Evolutionary conservation across 306 rosid genomes (phyloP), one percentile per base, ranked within the genome.

Genomic region (Cucumis hystrix): DNA sequence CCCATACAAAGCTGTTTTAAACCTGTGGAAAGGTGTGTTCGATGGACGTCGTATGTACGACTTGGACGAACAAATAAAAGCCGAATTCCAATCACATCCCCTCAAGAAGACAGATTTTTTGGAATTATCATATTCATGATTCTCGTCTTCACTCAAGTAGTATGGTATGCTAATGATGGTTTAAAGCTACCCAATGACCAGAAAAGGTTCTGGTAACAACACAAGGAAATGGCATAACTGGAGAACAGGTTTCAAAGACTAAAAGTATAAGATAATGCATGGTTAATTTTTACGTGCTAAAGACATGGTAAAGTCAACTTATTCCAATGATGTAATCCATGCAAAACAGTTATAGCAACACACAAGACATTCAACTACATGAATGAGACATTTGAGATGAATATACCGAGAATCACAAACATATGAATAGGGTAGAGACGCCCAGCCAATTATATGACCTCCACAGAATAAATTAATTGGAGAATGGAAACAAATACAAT

Each of bases 401-500:
- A 18, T 17, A 68, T 41, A 41, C 77, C 12, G 7, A 69, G 57
- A 73, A 73, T 6, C 60, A 61, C 6, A 7, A 78, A 39, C 30
- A 35, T 15, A 39, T 66, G 72, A 66, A 37, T n/a, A 21, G 57
- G 16, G 3, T 58, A 78, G 52, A 69, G 55, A 45, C 13, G n/a
- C 23, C 56, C 75, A 41, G 14, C 75, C 55, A 16, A 64, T 12
- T 8, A 33, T 64, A 64, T 12, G 21, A 23, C 59, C 13, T 70
- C 41, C 75, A 45, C 23, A 47, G 56, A 43, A 70, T 51, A 11
- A 23, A 43, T 25, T 51, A 47, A 78, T 67, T 49, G 11, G 28
- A 74, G 18, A 33, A 72, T 51, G 66, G 21, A 79, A 68, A 63
- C 41, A 73, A 71, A 35, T 55, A 78, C 57, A 80, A 81, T 64